Base-by-base conservation (phyloP, 768 basidiomycete species). In the Chalciporus pseudorubinellus region DNA sequence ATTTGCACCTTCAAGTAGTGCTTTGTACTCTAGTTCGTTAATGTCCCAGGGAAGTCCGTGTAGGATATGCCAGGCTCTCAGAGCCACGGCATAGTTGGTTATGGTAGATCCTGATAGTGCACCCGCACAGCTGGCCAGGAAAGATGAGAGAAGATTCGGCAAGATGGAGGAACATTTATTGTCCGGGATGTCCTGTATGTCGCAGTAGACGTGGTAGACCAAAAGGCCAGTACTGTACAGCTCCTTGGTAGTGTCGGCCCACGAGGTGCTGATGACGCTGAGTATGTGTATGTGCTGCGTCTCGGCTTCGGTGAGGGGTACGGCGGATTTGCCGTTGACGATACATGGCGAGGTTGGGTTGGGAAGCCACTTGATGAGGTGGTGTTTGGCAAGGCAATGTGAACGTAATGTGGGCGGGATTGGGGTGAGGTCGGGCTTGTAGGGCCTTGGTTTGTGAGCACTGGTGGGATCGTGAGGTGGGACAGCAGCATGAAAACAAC, bases 1-100 rank as follows among this genome's bases (percentile, higher is more conserved):
- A 12, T 22, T n/a, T 0, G 39, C 39, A 0, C 47, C 39, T 12
- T 21, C 20, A 0, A 48, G 28, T 1, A 48, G 28, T 0, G 39
- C 47, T 10, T 40, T 22, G 29, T 41, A 48, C 9, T 48, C 29
- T 0, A 4, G 1, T 0, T 41, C 39, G 1, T 31, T 33, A 13
- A 33, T 13, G 4, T 2, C 7, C 40, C 41, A 52, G 0, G 14
- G 11, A 0, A 3, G 5, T 3, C 18, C 9, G 39, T 54, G 48
- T 0, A 80, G 47, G 0, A 72, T 59, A 53, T 82, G 78, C 79
- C 78, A 82, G 1, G 78, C 76, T 0, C 68, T 54, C 0, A 80
- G 39, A 0, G 71, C 74, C 2, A 56, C 53, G 0, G 77, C 18
- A 48, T 74, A 77, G 59, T 77, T 78, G 2, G 46, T 31, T 0